These are phyloP conservation scores for Stemphylium lycopersici DNA, from an alignment of 2,329 filamentous ascomycete genomes.

Conservation along the genomic window DNA sequence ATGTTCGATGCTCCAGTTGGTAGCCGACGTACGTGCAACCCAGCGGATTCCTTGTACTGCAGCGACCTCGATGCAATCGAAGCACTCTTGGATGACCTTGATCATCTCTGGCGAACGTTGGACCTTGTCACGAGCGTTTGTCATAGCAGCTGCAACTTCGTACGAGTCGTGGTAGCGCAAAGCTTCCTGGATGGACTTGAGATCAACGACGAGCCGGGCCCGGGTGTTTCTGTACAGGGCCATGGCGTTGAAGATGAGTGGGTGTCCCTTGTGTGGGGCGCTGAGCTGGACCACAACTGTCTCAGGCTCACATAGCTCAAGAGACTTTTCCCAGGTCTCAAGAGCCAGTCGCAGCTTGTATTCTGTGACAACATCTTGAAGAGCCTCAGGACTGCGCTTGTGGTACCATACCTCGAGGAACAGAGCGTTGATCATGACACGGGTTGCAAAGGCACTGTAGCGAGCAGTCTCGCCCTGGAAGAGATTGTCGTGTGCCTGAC, in stretches of 20 bases:
- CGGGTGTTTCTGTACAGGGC: slow-evolving; percentile 95
- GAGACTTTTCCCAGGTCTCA: slow-evolving; percentile 98
- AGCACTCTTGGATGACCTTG: slow-evolving; percentile 97
- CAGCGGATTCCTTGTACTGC: slow-evolving; percentile 93
- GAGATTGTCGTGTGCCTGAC: slow-evolving; percentile 91
- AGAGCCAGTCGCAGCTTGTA: slow-evolving; percentile 95
- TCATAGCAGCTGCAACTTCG: slow-evolving; percentile 97
- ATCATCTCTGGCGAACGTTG: slow-evolving; percentile 97
- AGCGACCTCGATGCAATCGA: slow-evolving; percentile 95
- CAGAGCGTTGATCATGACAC: slow-evolving; percentile 97
- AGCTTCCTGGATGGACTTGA: slow-evolving; percentile 95
- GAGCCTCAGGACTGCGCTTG: slow-evolving; percentile 95
- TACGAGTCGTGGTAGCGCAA: slow-evolving; percentile 96
- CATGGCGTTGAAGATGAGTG: slow-evolving; percentile 97
- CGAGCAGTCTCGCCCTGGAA: slow-evolving; percentile 90
- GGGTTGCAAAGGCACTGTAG: slow-evolving; percentile 96
- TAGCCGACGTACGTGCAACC: slow-evolving; percentile 96
- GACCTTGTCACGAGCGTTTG: slow-evolving; percentile 87
- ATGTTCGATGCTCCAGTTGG: slow-evolving; percentile 99
- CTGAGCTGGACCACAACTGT: slow-evolving; percentile 85
- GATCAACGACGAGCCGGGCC: slow-evolving; percentile 88
- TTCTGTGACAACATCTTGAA: slow-evolving; percentile 96
- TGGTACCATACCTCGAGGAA: slow-evolving; percentile 99
- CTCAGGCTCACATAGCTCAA: slow-evolving; percentile 92
- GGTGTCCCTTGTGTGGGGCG: slow-evolving; percentile 93